Conservation (phyloP, 805 yeast genomes). For the Blastobotrys mokoenaii region DNA sequence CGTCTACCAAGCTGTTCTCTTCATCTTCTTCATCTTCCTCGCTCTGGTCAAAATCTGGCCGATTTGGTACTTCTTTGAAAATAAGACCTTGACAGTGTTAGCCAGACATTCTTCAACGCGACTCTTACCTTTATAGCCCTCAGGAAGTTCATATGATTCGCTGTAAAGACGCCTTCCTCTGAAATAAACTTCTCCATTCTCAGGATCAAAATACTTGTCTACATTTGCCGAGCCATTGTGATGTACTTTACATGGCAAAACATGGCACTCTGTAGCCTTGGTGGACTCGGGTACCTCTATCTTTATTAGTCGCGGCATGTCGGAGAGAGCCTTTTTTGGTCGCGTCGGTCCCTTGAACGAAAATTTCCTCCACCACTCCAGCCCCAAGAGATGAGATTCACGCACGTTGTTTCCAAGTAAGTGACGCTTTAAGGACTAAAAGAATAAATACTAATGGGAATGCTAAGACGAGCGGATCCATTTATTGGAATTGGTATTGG, state of each 20-base stretch:
- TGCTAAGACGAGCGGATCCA: slow-evolving; percentile 13
- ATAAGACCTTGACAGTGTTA: slow-evolving; percentile 3
- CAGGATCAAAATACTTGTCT: slow-evolving; percentile 12
- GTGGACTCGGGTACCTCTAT: not conserved
- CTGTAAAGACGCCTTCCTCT: slow-evolving; percentile 18
- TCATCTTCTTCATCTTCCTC: slow-evolving; percentile 11
- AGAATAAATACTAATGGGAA: not conserved
- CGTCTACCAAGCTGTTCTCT: slow-evolving; percentile 7
- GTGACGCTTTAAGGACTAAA: not conserved
- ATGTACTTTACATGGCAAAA: slow-evolving; percentile 23
- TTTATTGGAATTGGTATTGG: slow-evolving; percentile 15
- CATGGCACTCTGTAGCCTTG: slow-evolving; percentile 15
- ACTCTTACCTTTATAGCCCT: slow-evolving; percentile 12
- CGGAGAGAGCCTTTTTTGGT: not conserved
- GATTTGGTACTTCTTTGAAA: slow-evolving; percentile 6
- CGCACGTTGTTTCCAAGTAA: slow-evolving; percentile 3
- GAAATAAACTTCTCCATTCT: slow-evolving; percentile 9
- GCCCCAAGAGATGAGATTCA: not conserved
- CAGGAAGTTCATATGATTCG: slow-evolving; percentile 8
- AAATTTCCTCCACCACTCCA: not conserved
- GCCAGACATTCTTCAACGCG: not conserved
- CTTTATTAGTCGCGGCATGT: not conserved
- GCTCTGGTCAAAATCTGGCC: slow-evolving; percentile 6
- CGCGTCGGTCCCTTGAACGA: not conserved
- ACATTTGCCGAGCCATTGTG: slow-evolving; percentile 22